These are phyloP conservation scores for Marsdenia floribunda DNA, from an alignment of 257 asterid genomes.

Conservation along the genomic window DNA sequence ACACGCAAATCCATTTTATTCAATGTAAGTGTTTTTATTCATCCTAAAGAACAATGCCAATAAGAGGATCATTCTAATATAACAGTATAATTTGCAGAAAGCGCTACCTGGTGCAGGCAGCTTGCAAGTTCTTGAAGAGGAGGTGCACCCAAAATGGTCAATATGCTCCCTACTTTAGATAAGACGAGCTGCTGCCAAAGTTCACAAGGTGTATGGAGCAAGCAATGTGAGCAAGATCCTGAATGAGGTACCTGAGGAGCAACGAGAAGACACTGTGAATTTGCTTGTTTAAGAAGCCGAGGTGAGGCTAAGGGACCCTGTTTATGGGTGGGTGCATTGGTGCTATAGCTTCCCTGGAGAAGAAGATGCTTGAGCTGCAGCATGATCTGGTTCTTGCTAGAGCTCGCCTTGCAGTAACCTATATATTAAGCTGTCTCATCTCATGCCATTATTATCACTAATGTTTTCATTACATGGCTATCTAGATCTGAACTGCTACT, in stretches of 20 bases:
- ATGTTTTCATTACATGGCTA: too few relatives aligned
- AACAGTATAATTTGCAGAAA: too few relatives aligned
- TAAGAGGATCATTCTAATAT: too few relatives aligned
- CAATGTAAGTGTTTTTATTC: too few relatives aligned
- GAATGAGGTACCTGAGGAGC: conserved; percentile 67
- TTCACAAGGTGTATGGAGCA: conserved; percentile 86
- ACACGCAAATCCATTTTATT: too few relatives aligned
- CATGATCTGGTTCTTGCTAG: conserved; percentile 64
- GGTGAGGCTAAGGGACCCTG: conserved; percentile 69
- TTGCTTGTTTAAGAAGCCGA: conserved; percentile 77
- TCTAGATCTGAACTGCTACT: too few relatives aligned
- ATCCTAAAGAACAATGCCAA: too few relatives aligned
- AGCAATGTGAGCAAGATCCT: conserved; percentile 87
- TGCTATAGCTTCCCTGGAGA: conserved; percentile 73
- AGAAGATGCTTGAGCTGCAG: conserved; percentile 63
- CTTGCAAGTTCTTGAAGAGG: conserved; percentile 81
- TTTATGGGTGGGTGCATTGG: conserved; percentile 91
- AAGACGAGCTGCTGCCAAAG: conserved; percentile 75
- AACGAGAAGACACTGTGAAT: conserved; percentile 67
- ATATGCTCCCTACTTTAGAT: conserved; percentile 72
- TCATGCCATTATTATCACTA: too few relatives aligned
- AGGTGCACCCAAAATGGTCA: conserved; percentile 64
- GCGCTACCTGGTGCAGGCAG: too few relatives aligned
- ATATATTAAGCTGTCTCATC: too few relatives aligned
- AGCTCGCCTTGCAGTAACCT: conserved; percentile 65